These are phyloP conservation scores for Uronychia binucleata DNA, from an alignment of 73 alveolate genomes.

Conservation along the genomic window DNA sequence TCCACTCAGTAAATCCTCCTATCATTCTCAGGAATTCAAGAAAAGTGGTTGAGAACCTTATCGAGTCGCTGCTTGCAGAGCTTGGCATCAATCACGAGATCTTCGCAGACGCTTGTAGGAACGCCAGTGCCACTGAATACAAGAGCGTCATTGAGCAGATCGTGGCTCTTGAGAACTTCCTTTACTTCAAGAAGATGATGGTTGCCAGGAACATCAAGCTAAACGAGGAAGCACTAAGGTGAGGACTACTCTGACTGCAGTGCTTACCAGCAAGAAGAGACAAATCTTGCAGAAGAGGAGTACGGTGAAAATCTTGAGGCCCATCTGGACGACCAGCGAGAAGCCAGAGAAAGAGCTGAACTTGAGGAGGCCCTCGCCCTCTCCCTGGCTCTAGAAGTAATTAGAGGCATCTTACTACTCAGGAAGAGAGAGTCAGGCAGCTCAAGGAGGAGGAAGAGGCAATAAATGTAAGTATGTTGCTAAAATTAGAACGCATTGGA, in stretches of 20 bases:
- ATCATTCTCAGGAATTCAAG: constrained; percentile 35
- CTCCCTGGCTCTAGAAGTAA: constrained; percentile 4
- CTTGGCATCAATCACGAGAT: constrained; percentile 11
- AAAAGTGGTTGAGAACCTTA: constrained; percentile 7
- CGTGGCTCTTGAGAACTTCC: constrained; percentile 42
- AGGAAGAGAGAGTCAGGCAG: not conserved
- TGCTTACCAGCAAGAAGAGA: not conserved
- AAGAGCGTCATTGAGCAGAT: constrained; percentile 7
- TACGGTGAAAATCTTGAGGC: not conserved
- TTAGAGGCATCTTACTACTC: not conserved
- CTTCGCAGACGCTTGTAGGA: constrained; percentile 16
- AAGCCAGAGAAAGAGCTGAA: constrained; percentile 7
- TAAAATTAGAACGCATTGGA: not conserved
- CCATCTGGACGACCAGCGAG: not conserved
- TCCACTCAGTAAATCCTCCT: too few relatives aligned
- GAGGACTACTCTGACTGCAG: not conserved
- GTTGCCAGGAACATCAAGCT: constrained; percentile 26
- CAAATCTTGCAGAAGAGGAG: not conserved
- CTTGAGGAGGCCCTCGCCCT: constrained; percentile 12
- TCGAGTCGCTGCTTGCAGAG: constrained; percentile 20
- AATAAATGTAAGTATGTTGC: not conserved
- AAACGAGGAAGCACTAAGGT: constrained; percentile 23
- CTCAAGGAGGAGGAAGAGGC: constrained; percentile 22
- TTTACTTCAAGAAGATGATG: constrained; percentile 22
- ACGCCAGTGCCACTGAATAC: constrained; percentile 6